These are phyloP conservation scores for Alternaria arbusti DNA, from an alignment of 2,329 filamentous ascomycete genomes.

Conservation along the genomic window DNA sequence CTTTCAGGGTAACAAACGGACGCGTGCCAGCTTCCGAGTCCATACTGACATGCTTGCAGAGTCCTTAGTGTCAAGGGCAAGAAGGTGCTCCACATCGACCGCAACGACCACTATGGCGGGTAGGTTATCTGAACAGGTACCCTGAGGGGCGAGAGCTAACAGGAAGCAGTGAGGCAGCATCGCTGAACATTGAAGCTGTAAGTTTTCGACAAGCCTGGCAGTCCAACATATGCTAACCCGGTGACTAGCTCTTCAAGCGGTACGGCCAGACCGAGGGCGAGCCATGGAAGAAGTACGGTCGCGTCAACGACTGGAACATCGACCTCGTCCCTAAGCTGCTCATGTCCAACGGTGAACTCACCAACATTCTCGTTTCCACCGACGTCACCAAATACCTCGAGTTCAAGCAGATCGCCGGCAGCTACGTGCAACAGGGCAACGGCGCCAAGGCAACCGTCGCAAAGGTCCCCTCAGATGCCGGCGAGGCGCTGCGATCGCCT, in stretches of 20 bases:
- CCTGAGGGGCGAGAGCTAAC: conserved; percentile 29
- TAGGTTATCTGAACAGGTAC: conserved; percentile 56
- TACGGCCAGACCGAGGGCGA: conserved; percentile 87
- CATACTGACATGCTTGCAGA: conserved; percentile 55
- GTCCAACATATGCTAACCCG: conserved; percentile 51
- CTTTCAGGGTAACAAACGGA: conserved; percentile 78
- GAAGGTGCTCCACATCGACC: conserved; percentile 98
- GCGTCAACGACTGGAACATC: conserved; percentile 98
- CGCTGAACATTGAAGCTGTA: conserved; percentile 87
- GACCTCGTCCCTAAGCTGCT: conserved; percentile 97
- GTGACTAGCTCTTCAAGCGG: conserved; percentile 85
- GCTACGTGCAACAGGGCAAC: conserved; percentile 89
- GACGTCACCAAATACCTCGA: conserved; percentile 66
- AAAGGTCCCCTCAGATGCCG: conserved; percentile 94
- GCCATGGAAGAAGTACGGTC: conserved; percentile 98
- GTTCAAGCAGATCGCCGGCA: conserved; percentile 78
- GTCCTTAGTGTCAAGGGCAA: conserved; percentile 98
- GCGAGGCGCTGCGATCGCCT: conserved; percentile 84
- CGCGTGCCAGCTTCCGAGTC: background rate
- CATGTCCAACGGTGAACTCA: conserved; percentile 98
- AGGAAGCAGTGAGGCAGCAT: conserved; percentile 80
- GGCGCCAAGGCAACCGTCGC: conserved; percentile 88
- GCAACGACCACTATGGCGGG: conserved; percentile 98
- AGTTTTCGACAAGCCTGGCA: conserved; percentile 52
- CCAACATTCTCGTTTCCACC: conserved; percentile 97